These are phyloP conservation scores for Allantophomopsis cytisporea DNA, from an alignment of 2,329 filamentous ascomycete genomes.

Conservation along the genomic window DNA sequence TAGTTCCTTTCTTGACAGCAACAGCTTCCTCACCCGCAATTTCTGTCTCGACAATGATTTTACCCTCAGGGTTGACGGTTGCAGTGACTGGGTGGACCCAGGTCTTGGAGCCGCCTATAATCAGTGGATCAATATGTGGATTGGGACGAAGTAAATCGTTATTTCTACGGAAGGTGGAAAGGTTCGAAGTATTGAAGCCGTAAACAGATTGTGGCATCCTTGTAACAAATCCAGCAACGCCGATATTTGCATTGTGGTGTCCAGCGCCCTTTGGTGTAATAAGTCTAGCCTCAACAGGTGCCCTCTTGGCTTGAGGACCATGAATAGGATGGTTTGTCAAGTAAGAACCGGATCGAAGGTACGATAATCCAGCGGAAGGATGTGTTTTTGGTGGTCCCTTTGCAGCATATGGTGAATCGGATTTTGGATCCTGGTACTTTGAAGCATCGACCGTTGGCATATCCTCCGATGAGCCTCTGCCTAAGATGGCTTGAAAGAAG, in stretches of 20 bases:
- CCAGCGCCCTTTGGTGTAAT: constrained; percentile 29
- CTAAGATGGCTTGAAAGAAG: neutral
- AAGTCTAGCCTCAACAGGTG: constrained; percentile 43
- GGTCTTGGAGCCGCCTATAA: constrained; percentile 16
- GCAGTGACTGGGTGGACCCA: constrained; percentile 14
- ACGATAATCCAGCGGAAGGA: constrained; percentile 49
- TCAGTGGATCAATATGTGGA: constrained; percentile 14
- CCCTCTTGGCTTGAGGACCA: constrained; percentile 37
- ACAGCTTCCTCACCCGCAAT: constrained; percentile 7
- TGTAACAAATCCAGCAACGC: constrained; percentile 17
- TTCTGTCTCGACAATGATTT: constrained; percentile 12
- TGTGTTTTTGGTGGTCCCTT: constrained; percentile 45
- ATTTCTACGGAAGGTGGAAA: neutral
- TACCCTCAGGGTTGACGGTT: constrained; percentile 14
- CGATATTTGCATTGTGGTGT: constrained; percentile 8
- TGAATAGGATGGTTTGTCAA: constrained; percentile 45
- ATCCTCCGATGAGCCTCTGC: neutral
- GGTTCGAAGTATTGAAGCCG: constrained; percentile 4
- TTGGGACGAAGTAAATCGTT: constrained; percentile 12
- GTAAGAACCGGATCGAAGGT: constrained; percentile 38
- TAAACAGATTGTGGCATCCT: constrained; percentile 6
- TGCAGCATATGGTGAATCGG: constrained; percentile 25
- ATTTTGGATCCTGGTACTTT: constrained; percentile 3
- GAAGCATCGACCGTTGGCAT: constrained; percentile 4
- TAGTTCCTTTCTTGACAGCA: constrained; percentile 13